A percentile compares a stretch with the other conserved stretches of the same genome.
Conservation (phyloP, 805 yeast genomes). For the Ogataea trehalophila region DNA sequence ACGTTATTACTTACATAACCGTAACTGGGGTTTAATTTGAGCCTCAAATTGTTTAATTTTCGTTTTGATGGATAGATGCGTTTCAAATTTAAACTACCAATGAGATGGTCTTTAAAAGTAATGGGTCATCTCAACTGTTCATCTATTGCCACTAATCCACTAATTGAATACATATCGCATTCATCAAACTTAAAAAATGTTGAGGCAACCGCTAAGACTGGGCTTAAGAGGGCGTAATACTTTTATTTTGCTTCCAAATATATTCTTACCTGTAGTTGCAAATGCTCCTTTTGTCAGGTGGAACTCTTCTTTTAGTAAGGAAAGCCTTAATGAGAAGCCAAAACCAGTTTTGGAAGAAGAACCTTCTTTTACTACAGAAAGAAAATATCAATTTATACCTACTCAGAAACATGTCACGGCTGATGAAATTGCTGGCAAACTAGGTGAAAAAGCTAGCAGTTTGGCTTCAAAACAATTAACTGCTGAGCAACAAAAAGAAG, state of each 20-base stretch:
- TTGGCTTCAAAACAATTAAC: neutral
- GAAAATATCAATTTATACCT: neutral
- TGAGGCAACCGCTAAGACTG: too few species aligned
- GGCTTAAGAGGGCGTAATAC: too few species aligned
- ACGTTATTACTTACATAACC: too few species aligned
- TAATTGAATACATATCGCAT: too few species aligned
- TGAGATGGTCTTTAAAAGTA: too few species aligned
- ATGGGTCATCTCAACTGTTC: too few species aligned
- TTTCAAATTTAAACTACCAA: too few species aligned
- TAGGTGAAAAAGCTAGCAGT: neutral
- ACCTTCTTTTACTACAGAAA: neutral
- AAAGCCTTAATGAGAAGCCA: neutral
- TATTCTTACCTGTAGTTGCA: neutral
- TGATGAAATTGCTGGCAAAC: neutral
- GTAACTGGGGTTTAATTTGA: too few species aligned
- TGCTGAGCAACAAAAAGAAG: slow-evolving; percentile 4
- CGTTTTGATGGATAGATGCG: too few species aligned
- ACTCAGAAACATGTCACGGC: neutral
- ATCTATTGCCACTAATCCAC: too few species aligned
- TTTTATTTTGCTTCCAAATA: neutral
- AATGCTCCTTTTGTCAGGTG: neutral
- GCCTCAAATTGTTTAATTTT: too few species aligned
- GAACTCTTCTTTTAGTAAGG: neutral
- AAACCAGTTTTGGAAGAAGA: neutral
- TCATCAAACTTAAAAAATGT: too few species aligned